Percentiles rank a stretch among this genome's conserved stretches.
Evolutionary conservation across 208 protist species (phyloP).

Genomic region (Blastocrithidia nonstop): DNA sequence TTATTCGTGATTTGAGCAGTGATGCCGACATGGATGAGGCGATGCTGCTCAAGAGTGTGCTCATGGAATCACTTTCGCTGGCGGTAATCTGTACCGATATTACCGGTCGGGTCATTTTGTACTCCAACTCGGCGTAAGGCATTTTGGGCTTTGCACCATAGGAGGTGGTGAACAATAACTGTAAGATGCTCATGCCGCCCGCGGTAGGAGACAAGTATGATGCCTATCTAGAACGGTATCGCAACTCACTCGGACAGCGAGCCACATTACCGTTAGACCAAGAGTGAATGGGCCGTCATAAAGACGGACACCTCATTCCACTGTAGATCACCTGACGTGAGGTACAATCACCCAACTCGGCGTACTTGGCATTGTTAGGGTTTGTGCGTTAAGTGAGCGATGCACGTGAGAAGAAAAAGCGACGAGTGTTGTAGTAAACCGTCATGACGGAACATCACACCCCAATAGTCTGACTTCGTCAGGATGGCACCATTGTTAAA

Average conservation of each 20-base stretch:
- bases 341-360: neutral
- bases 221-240: neutral
- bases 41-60: conserved; percentile 6
- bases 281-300: neutral
- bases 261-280: neutral
- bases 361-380: neutral
- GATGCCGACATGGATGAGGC: conserved; percentile 6
- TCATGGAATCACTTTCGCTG: conserved; percentile 2
- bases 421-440: neutral
- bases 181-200: neutral
- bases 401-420: neutral
- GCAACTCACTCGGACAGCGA: neutral
- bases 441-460: neutral
- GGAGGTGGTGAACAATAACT: neutral
- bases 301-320: neutral
- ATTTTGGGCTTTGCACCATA: neutral
- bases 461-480: neutral
- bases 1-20: conserved; percentile 12
- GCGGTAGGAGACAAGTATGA: neutral
- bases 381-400: neutral
- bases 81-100: neutral
- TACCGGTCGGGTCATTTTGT: neutral
- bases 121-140: neutral
- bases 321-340: neutral
- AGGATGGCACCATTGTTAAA: neutral